Base-by-base conservation (phyloP, 179 eudicot genomes). In the Carnegiea gigantea region DNA sequence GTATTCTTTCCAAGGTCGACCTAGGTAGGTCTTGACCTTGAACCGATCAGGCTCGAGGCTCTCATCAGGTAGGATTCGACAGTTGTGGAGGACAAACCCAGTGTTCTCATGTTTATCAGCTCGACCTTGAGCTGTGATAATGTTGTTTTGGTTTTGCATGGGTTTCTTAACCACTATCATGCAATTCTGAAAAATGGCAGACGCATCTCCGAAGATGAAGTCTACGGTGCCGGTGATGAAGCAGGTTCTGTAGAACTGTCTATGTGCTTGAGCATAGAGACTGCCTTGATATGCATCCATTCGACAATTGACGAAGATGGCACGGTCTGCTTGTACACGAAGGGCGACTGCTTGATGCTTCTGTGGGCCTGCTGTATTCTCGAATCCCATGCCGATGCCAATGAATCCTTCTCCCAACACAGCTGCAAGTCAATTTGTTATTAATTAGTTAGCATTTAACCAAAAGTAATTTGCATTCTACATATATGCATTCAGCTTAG, bases 291-390 rank as follows among this genome's bases (percentile, higher is more conserved):
- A 93, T 0, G 86, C 98, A 60, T 88, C 91, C 90, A 95, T 92
- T 3, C 91, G 81, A 70, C 97, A 95, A 43, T 88, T 88, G 44
- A 90, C 86, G 88, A 94, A 92, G 46, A 91, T 87, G 10, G 95
- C 83, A 9, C 83, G 85, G 28, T 94, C 98, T 1, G 97, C 86
- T 81, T 89, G 93, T 23, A 93, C 97, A 23, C 98, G 83, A 2
- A 94, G 86, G 49, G 98, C 98, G 43, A 94, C 97, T 3, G 97
- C 98, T 78, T 94, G 97, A 73, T 90, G 91, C 82, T 90, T 90
- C 60, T 89, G 86, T 0, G 96, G 89, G 1, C 98, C 98, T 0
- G 98, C 97, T 4, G 94, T 89, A 86, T 92, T 94, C 80, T 84
- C 85, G 83, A 93, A 92, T 59, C 94, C 92, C 77, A 94, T 84